Evolutionary conservation across 2,329 filamentous ascomycete genomes (phyloP).

Genomic region (Fonsecaea pugnacius): DNA sequence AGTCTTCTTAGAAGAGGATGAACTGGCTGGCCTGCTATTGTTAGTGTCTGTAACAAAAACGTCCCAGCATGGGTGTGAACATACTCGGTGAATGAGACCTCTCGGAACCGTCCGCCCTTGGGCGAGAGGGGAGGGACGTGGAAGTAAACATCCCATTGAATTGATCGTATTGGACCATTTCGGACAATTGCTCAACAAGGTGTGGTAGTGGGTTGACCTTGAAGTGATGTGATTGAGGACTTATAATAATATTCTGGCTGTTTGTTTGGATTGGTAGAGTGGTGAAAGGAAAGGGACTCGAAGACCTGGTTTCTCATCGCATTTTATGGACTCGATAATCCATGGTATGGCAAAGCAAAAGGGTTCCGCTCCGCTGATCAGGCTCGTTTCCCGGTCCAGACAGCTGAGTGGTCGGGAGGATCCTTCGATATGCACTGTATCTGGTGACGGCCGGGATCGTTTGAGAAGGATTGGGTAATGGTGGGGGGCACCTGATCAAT

Average conservation of each 20-base stretch:
- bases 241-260: constrained; percentile 12
- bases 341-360: background rate
- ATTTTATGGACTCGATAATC: constrained; percentile 23
- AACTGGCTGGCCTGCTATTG: constrained; percentile 9
- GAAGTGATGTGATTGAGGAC: constrained; percentile 11
- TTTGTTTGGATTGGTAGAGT: constrained; percentile 27
- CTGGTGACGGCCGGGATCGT: constrained; percentile 13
- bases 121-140: constrained; percentile 21
- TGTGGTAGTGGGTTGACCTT: background rate
- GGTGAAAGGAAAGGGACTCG: background rate
- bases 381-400: background rate
- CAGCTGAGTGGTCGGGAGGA: constrained; percentile 7
- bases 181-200: constrained; percentile 7
- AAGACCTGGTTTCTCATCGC: background rate
- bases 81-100: constrained; percentile 12
- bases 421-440: constrained; percentile 1
- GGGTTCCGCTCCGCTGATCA: constrained; percentile 27
- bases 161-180: constrained; percentile 33
- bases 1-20: constrained; percentile 28
- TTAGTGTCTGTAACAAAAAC: background rate
- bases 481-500: constrained; percentile 3
- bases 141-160: constrained; percentile 23
- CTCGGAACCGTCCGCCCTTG: constrained; percentile 16
- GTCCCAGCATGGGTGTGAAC: constrained; percentile 1
- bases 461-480: constrained; percentile 3